Evolutionary conservation across 2,329 filamentous ascomycete genomes (phyloP).

Genomic region (Xylariaceae sp.): DNA sequence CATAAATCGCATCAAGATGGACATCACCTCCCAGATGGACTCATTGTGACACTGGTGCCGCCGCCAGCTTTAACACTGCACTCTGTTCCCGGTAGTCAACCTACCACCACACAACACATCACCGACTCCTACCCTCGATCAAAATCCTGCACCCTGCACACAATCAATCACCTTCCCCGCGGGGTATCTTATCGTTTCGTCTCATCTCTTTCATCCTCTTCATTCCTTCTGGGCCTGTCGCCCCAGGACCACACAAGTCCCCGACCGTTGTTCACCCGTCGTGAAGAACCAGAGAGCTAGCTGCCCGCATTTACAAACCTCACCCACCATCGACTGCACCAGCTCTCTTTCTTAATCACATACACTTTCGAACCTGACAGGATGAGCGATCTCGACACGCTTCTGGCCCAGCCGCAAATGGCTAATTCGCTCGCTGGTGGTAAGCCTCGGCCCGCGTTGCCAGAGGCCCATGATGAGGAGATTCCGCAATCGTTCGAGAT

Average conservation of each 20-base stretch:
- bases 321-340: neutral
- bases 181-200: neutral
- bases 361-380: neutral
- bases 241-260: neutral
- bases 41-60: constrained; percentile 10
- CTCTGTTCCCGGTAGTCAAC: neutral
- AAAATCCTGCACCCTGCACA: neutral
- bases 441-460: neutral
- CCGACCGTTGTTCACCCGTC: neutral
- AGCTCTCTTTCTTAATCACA: neutral
- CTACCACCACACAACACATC: neutral
- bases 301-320: neutral
- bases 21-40: constrained; percentile 6
- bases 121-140: neutral
- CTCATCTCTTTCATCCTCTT: neutral
- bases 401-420: constrained; percentile 1
- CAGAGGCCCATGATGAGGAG: constrained; percentile 2
- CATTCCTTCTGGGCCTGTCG: neutral
- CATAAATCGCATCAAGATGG: constrained; percentile 14
- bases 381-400: constrained; percentile 1
- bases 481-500: constrained; percentile 3
- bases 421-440: neutral
- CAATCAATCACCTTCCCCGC: neutral
- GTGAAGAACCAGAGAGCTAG: neutral
- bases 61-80: neutral